Percentiles rank a stretch among this genome's conserved stretches.
These are phyloP conservation scores for Penicillium coffeae DNA, from an alignment of 495 filamentous ascomycete genomes.

Conservation along the genomic window DNA sequence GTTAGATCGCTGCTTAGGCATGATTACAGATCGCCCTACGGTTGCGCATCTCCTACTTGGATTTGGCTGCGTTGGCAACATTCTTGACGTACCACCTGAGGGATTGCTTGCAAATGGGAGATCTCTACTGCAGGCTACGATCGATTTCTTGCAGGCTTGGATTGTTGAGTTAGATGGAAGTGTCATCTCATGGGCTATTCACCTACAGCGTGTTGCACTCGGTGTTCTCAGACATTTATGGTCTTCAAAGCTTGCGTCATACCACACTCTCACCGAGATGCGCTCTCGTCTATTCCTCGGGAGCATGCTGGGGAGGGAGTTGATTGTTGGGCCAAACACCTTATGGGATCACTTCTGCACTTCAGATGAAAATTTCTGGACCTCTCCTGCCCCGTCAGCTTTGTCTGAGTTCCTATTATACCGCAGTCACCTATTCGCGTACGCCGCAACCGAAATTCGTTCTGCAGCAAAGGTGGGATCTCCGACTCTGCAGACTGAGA, in stretches of 20 bases:
- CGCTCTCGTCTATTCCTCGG: constrained; percentile 70
- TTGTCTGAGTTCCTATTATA: constrained; percentile 70
- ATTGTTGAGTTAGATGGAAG: constrained; percentile 57
- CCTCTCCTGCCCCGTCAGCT: constrained; percentile 56
- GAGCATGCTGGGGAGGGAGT: constrained; percentile 61
- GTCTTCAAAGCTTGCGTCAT: constrained; percentile 75
- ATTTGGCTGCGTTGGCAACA: constrained; percentile 66
- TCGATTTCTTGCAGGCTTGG: constrained; percentile 60
- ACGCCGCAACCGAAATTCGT: constrained; percentile 78
- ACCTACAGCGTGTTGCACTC: constrained; percentile 68
- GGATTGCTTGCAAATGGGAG: constrained; percentile 61
- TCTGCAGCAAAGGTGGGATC: constrained; percentile 64
- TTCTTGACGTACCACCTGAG: constrained; percentile 58
- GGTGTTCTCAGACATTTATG: constrained; percentile 77
- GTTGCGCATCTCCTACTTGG: constrained; percentile 89
- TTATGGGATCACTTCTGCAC: constrained; percentile 64
- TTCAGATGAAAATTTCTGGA: constrained; percentile 57
- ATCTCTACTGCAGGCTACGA: constrained; percentile 79
- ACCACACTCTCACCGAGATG: constrained; percentile 70
- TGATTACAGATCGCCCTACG: constrained; percentile 66
- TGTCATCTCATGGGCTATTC: constrained; percentile 66
- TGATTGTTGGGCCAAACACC: constrained; percentile 57
- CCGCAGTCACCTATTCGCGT: constrained; percentile 73
- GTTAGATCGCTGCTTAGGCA: constrained; percentile 69
- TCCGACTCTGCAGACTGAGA: constrained; percentile 70